Evolutionary conservation across 352 stramenopile genomes (phyloP).

Genomic region (Globisporangium cylindrosporum): DNA sequence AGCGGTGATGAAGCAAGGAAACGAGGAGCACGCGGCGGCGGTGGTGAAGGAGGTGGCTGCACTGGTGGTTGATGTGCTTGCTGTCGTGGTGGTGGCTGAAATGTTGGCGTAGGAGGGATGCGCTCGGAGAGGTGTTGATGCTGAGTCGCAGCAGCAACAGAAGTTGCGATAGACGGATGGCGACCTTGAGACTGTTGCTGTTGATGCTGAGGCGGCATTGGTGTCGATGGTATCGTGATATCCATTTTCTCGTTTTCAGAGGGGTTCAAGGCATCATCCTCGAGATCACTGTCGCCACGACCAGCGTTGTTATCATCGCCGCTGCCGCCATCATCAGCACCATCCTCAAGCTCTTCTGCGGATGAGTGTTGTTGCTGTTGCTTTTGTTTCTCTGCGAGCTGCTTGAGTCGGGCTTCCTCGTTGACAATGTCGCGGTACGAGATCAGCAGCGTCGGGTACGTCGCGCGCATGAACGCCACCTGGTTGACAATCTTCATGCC

Average conservation of each 20-base stretch:
- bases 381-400: neutral
- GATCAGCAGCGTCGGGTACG: slow-evolving; percentile 5
- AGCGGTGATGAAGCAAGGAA: neutral
- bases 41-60: neutral
- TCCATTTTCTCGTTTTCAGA: neutral
- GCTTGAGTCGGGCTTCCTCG: neutral
- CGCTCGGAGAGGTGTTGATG: neutral
- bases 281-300: neutral
- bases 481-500: slow-evolving; percentile 5
- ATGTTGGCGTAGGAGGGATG: neutral
- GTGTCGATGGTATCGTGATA: neutral
- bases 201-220: neutral
- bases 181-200: neutral
- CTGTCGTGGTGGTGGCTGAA: neutral
- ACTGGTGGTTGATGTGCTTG: neutral
- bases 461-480: slow-evolving; percentile 3
- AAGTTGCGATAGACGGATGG: neutral
- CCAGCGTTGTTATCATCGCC: neutral
- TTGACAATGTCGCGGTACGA: slow-evolving; percentile 3
- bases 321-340: neutral
- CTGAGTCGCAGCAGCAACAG: neutral
- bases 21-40: neutral
- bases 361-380: neutral
- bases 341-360: neutral
- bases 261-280: neutral